Evolutionary conservation across 2,329 filamentous ascomycete genomes (phyloP), one percentile per base, ranked within the genome.

Genomic region (Botryotinia narcissicola): DNA sequence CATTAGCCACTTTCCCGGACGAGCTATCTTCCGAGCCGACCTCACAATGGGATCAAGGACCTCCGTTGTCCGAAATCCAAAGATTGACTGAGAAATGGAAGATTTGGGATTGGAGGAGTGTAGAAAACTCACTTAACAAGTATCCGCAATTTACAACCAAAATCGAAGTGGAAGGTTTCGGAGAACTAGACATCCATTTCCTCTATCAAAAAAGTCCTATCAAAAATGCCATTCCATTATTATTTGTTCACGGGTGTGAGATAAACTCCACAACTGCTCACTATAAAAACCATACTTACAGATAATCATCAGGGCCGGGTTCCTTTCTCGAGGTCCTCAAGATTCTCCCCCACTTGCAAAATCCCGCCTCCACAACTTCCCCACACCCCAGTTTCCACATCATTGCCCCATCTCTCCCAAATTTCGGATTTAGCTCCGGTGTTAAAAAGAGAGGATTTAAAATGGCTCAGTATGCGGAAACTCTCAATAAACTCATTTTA

Each of bases 401-500:
- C 25, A 5, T 54, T 16, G 48, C 48, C 25, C 25, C 48, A n/a
- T 54, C 48, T 16, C 48, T 54, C 4, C 48, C 48, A n/a, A 54
- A 54, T n/a, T 54, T 54, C 25, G 48, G 48, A n/a, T 54, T 54
- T 16, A 54, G 48, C 48, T 54, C 48, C 25, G 25, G 25, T 16
- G 48, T 54, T 2, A 54, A 54, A n/a, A n/a, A 16, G 5, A 54
- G 48, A 54, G 48, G 48, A 1, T 54, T 51, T 4, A 12, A 25
- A n/a, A n/a, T 54, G 48, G 48, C 25, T 16, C 48, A 54, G 12
- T 54, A 54, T 54, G 48, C 25, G 2, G 25, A 54, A 54, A 54
- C 48, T 54, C 48, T 54, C 4, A 88, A 94, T 80, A 89, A 89
- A 73, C 82, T 94, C 14, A 94, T 94, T 92, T 81, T 87, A 10